phyloP scores from a whole-genome alignment of 768 basidiomycete species.

The Lentinus brumalis region DNA sequence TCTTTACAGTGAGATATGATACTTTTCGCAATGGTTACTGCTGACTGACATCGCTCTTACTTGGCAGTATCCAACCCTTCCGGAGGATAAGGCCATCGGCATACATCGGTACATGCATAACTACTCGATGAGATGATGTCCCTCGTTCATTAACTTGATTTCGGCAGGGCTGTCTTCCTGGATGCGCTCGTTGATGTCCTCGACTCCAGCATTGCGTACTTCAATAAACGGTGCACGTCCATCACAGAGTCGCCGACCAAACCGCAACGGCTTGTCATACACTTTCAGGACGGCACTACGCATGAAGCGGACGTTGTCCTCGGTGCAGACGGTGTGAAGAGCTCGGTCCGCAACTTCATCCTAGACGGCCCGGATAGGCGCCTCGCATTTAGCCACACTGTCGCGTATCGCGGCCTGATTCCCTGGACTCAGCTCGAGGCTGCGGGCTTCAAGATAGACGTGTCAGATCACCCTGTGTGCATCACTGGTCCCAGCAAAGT shows the following conservation, averaged over 20 bases:
- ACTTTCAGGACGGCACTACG: conserved; percentile 51
- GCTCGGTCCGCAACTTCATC: conserved; percentile 41
- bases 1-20: conserved; percentile 42
- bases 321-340: conserved; percentile 41
- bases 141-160: neutral
- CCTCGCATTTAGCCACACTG: conserved; percentile 46
- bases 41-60: neutral
- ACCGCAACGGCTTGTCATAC: conserved; percentile 33
- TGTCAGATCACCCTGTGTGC: conserved; percentile 38
- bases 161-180: conserved; percentile 53
- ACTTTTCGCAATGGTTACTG: neutral
- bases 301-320: conserved; percentile 50
- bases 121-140: neutral
- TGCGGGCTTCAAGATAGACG: conserved; percentile 44
- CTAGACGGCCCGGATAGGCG: conserved; percentile 28
- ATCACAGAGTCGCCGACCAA: conserved; percentile 24
- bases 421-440: conserved; percentile 39
- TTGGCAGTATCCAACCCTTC: conserved; percentile 33
- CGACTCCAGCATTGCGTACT: conserved; percentile 44
- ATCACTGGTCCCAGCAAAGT: conserved; percentile 52
- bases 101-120: conserved; percentile 42
- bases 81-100: conserved; percentile 43
- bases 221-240: conserved; percentile 50
- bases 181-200: conserved; percentile 47
- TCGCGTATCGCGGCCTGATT: conserved; percentile 53